Evolutionary conservation across 1,139 yeast genomes (phyloP).

Genomic region (Suhomyces bokatorum): DNA sequence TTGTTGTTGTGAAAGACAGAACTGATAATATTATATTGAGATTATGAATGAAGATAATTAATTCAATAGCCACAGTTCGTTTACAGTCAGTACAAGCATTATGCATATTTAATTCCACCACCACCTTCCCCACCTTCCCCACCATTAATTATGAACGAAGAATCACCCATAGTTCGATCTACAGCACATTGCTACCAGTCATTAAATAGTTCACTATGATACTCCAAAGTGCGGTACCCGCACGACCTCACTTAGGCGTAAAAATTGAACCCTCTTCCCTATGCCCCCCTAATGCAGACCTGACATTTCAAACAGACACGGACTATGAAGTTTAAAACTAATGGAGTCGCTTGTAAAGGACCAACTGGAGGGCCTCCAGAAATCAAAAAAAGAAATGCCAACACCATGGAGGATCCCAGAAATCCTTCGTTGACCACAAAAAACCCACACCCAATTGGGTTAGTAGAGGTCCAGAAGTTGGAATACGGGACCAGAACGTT

Average conservation of each 20-base stretch:
- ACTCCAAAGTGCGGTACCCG: no score
- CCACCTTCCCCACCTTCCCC: no score
- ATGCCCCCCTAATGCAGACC: conserved; percentile 1
- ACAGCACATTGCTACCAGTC: no score
- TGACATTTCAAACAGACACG: not conserved
- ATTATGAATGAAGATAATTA: no score
- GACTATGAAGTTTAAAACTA: conserved; percentile 8
- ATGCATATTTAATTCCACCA: no score
- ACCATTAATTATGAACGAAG: no score
- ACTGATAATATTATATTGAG: no score
- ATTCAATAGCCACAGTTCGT: no score
- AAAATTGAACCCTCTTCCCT: not conserved
- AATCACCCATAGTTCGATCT: no score
- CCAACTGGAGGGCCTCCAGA: not conserved
- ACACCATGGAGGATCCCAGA: not conserved
- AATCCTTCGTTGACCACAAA: not conserved
- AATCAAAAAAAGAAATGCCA: conserved; percentile 3
- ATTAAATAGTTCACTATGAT: no score
- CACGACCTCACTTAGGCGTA: not conserved
- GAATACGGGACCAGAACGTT: conserved; percentile 46
- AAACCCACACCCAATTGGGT: conserved; percentile 22
- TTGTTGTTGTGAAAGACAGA: no score
- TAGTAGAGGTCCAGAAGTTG: conserved; percentile 40
- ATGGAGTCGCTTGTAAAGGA: conserved; percentile 12
- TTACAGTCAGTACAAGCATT: no score